Conservation (phyloP, 2,329 filamentous ascomycete genomes). For the Pseudogymnoascus sp. region DNA sequence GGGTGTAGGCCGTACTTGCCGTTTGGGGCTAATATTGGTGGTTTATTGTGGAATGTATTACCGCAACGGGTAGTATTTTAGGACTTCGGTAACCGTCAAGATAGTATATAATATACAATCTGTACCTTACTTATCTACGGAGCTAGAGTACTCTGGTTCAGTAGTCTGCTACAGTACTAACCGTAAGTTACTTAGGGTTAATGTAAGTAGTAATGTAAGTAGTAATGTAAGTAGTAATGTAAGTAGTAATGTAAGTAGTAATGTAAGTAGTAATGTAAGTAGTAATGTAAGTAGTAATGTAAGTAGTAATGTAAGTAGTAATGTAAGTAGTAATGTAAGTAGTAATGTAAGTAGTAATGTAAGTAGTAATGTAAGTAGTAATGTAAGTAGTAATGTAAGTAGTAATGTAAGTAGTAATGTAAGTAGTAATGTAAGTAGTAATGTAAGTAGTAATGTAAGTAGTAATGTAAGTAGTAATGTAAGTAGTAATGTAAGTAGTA, state of each 20-base stretch:
- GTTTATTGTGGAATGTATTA: neutral
- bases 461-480: neutral
- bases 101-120: too few species aligned
- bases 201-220: too few species aligned
- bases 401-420: neutral
- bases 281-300: neutral
- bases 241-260: too few species aligned
- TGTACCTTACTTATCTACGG: too few species aligned
- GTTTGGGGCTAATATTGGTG: neutral
- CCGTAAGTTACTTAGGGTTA: too few species aligned
- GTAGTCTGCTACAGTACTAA: too few species aligned
- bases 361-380: neutral
- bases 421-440: too few species aligned
- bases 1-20: neutral
- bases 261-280: neutral
- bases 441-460: neutral
- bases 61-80: neutral
- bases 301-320: neutral
- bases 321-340: neutral
- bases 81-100: neutral
- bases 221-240: too few species aligned
- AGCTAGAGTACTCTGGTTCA: too few species aligned
- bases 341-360: too few species aligned
- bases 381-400: too few species aligned
- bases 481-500: neutral